phyloP scores from a whole-genome alignment of 2,329 filamentous ascomycete species.

The Dothideomycetes sp. region DNA sequence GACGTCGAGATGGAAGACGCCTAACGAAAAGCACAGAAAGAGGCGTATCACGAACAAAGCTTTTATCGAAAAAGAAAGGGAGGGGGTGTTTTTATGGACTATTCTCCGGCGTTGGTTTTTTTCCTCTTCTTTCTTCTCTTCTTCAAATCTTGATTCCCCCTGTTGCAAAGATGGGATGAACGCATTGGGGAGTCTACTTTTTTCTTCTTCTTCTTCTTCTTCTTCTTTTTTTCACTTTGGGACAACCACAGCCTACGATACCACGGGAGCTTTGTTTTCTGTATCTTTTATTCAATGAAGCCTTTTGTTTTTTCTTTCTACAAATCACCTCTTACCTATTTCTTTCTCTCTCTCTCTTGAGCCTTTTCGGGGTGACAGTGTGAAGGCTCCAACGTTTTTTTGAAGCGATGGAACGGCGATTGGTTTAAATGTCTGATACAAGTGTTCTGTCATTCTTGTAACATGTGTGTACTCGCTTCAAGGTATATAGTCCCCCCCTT shows the following conservation, averaged over 20 bases:
- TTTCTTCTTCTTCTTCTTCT: slow-evolving; percentile 3
- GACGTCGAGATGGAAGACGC: slow-evolving; percentile 23
- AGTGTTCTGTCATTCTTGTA: too few species aligned
- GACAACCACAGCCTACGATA: background rate
- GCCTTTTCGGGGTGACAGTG: too few species aligned
- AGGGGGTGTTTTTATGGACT: background rate
- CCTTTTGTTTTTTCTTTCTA: too few species aligned
- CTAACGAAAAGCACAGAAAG: background rate
- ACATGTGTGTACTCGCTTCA: too few species aligned
- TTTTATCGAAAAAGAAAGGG: background rate
- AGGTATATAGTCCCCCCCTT: too few species aligned
- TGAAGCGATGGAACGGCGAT: too few species aligned
- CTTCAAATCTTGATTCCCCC: slow-evolving; percentile 8
- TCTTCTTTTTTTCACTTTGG: background rate
- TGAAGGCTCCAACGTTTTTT: too few species aligned
- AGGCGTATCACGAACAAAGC: background rate
- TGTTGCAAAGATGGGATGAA: slow-evolving; percentile 6
- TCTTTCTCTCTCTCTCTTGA: too few species aligned
- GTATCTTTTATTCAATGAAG: background rate
- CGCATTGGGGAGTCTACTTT: too few species aligned
- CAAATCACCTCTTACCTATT: too few species aligned
- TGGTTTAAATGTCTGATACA: too few species aligned
- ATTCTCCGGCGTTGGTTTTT: background rate
- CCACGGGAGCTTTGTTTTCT: background rate
- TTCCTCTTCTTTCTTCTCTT: slow-evolving; percentile 1